Conservation (phyloP, 768 basidiomycete species). For the Xerocomus brunneocitrinus region DNA sequence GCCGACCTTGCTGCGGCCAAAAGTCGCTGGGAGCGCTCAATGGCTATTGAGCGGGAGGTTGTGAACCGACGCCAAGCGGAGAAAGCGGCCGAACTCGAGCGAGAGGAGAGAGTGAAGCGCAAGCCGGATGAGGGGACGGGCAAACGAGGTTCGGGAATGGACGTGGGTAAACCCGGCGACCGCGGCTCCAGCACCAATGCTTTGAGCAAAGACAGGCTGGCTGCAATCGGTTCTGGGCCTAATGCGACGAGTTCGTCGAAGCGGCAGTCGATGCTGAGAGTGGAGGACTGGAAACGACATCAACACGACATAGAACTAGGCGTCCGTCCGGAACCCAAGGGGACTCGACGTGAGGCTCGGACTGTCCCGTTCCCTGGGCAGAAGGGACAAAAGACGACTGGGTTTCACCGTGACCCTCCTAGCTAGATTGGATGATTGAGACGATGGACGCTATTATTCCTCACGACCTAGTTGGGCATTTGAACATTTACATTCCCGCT, state of each 20-base stretch:
- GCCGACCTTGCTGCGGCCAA: conserved; percentile 73
- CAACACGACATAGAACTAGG: conserved; percentile 48
- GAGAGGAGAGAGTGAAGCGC: conserved; percentile 47
- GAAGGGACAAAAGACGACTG: conserved; percentile 29
- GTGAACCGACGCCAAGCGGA: conserved; percentile 72
- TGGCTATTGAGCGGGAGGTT: conserved; percentile 66
- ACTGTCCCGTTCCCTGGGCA: conserved; percentile 34
- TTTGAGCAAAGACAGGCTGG: conserved; percentile 60
- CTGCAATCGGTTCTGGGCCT: conserved; percentile 32
- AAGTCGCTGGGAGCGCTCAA: conserved; percentile 78
- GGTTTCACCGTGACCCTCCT: conserved; percentile 37
- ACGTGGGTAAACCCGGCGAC: conserved; percentile 31
- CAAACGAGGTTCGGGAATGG: conserved; percentile 31
- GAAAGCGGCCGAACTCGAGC: conserved; percentile 45
- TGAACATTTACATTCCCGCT: conserved; percentile 9
- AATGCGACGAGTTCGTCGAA: conserved; percentile 43
- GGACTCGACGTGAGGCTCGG: conserved; percentile 23
- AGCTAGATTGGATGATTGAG: conserved; percentile 24
- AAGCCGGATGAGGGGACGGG: conserved; percentile 40
- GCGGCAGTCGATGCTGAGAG: conserved; percentile 71
- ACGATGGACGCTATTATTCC: conserved; percentile 18
- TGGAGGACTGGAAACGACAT: conserved; percentile 80
- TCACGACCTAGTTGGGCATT: conserved; percentile 10
- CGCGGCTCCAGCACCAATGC: conserved; percentile 32
- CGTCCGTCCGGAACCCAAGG: conserved; percentile 22